A percentile compares a stretch with the other conserved stretches of the same genome.
Conservation (phyloP, 2,329 filamentous ascomycete genomes). For the Pseudovirgaria hyperparasitica region DNA sequence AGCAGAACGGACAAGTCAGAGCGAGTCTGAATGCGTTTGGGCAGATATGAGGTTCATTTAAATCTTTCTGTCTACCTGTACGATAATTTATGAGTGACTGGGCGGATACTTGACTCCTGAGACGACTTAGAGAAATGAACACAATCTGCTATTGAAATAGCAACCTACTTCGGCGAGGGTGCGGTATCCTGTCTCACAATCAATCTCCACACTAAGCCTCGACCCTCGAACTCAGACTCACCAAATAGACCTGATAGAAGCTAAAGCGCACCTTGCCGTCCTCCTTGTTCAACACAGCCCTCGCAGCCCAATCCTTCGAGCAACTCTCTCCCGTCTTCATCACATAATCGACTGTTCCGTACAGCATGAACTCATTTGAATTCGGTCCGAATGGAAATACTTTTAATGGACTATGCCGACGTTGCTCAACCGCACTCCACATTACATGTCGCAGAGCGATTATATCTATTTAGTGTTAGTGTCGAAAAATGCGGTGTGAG, state of each 20-base stretch:
- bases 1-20: slow-evolving; percentile 39
- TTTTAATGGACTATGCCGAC: slow-evolving; percentile 33
- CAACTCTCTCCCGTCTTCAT: slow-evolving; percentile 37
- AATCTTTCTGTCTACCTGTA: too few species aligned
- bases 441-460: slow-evolving; percentile 36
- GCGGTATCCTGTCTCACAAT: not conserved
- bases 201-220: too few species aligned
- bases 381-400: slow-evolving; percentile 37
- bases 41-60: slow-evolving; percentile 35
- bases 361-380: slow-evolving; percentile 40
- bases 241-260: slow-evolving; percentile 43
- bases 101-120: slow-evolving; percentile 1
- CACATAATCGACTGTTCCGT: slow-evolving; percentile 39
- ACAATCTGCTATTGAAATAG: too few species aligned
- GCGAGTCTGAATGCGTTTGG: slow-evolving; percentile 45
- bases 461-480: slow-evolving; percentile 29
- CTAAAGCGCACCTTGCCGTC: slow-evolving; percentile 41
- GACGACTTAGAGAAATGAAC: too few species aligned
- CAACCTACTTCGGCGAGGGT: too few species aligned
- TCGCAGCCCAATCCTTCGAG: slow-evolving; percentile 40
- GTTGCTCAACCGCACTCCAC: slow-evolving; percentile 38
- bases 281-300: slow-evolving; percentile 38
- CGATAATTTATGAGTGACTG: too few species aligned
- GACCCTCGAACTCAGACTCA: slow-evolving; percentile 24
- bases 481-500: not conserved